Evolutionary conservation across 73 alveolate genomes (phyloP).

Genomic region (Symbiodinium natans): DNA sequence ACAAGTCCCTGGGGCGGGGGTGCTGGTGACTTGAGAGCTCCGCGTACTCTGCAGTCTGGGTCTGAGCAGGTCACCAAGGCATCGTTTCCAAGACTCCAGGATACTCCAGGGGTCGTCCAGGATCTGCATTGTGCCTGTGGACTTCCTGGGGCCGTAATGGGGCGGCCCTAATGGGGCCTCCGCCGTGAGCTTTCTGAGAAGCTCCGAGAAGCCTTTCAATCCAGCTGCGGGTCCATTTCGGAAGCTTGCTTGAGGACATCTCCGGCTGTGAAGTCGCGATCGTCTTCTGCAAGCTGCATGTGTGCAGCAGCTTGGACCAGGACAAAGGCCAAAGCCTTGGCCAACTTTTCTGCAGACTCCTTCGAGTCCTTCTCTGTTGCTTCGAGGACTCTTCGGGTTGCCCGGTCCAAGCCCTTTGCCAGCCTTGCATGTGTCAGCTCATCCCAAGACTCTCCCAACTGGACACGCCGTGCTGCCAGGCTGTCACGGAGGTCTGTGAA

Average conservation of each 20-base stretch:
- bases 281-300: slow-evolving; percentile 51
- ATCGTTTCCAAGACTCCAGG: no score
- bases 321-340: slow-evolving; percentile 2
- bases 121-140: no score
- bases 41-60: no score
- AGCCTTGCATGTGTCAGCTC: not conserved
- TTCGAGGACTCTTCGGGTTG: not conserved
- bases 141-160: no score
- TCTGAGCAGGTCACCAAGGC: no score
- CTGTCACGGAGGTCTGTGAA: slow-evolving; percentile 32
- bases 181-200: no score
- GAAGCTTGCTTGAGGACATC: slow-evolving; percentile 23
- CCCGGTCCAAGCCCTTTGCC: not conserved
- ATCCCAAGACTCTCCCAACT: slow-evolving; percentile 24
- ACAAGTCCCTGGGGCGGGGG: no score
- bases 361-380: slow-evolving; percentile 2
- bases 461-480: not conserved
- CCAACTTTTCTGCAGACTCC: not conserved
- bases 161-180: no score
- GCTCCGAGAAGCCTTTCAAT: not conserved
- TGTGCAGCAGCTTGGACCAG: slow-evolving; percentile 45
- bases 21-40: no score
- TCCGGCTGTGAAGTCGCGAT: not conserved
- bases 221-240: not conserved
- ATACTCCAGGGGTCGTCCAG: no score